These are phyloP conservation scores for Pyrus hybrid DNA, from an alignment of 331 rosid species.

Conservation along the genomic window DNA sequence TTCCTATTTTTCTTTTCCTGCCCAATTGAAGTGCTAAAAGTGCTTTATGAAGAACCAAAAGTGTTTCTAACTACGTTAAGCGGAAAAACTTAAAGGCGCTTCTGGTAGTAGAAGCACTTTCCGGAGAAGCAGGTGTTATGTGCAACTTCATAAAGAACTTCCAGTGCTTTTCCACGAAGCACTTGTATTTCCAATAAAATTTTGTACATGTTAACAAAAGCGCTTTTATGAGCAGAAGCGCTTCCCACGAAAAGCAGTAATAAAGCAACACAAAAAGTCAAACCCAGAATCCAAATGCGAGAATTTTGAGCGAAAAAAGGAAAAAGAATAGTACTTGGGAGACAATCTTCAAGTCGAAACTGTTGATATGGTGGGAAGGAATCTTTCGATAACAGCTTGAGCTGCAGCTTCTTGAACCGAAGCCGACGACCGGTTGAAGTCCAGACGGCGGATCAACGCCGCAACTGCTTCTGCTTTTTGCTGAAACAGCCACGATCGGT, in stretches of 20 bases:
- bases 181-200: too few species aligned
- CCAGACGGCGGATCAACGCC: constrained; percentile 56
- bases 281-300: background rate
- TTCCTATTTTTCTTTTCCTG: background rate
- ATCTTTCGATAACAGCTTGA: constrained; percentile 39
- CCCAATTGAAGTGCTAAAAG: background rate
- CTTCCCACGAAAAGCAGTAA: background rate
- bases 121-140: too few species aligned
- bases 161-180: too few species aligned
- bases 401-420: constrained; percentile 78
- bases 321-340: constrained; percentile 37
- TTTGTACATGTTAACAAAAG: too few species aligned
- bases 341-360: constrained; percentile 62
- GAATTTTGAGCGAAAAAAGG: background rate
- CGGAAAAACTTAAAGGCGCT: too few species aligned
- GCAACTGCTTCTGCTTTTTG: constrained; percentile 34
- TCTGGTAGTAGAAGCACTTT: too few species aligned
- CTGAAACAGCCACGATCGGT: constrained; percentile 31
- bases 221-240: too few species aligned
- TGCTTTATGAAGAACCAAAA: too few species aligned
- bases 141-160: too few species aligned
- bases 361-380: constrained; percentile 65
- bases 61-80: too few species aligned
- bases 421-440: constrained; percentile 48
- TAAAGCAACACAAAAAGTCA: background rate